Evolutionary conservation across 2,329 filamentous ascomycete genomes (phyloP), one percentile per base, ranked within the genome.

Genomic region (Aspergillus pseudoglaucus): DNA sequence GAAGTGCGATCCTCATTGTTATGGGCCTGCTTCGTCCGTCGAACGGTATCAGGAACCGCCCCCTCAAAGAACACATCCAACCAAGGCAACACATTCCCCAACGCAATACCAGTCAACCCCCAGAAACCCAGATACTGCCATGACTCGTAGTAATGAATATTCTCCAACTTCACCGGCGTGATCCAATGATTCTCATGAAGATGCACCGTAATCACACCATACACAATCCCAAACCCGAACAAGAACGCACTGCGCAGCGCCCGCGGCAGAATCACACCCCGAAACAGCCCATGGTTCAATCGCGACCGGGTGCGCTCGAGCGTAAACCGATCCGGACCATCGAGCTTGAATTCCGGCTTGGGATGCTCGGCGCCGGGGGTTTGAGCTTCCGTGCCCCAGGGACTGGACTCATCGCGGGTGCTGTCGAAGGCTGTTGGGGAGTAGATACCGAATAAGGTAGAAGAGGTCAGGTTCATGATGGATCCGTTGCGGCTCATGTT

Each of bases 381-480:
- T 62, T 87, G 81, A 27, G 85, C 80, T 32, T 88, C 88, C 0
- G 83, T 87, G 20, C 85, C 88, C 84, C 85, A 93, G 2, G 88
- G 88, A 9, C 85, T 90, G 47, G 76, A 68, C 52, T 84, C 82
- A 54, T 82, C 81, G 50, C 60, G 74, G 67, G 55, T 78, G 70
- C 53, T 69, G 40, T 79, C 74, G 49, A 79, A 79, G 27, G 78
- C 77, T 1, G 81, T 80, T 6, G 82, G 83, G 9, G 83, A 84
- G 74, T 95, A 98, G 60, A 98, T 98, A 47, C 93, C 91, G 57
- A 86, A 87, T 4, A 98, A 79, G 0, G 93, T 95, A 2, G 89
- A 90, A 8, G 87, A 85, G 3, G 89, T 95, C 51, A 98, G 78
- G 64, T 96, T 95, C 62, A 90, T 75, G 48, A 89, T 80, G 8